Evolutionary conservation across 2,329 filamentous ascomycete species (phyloP), one percentile per base, ranked within the genome.

Genomic region (Fonsecaea erecta): DNA sequence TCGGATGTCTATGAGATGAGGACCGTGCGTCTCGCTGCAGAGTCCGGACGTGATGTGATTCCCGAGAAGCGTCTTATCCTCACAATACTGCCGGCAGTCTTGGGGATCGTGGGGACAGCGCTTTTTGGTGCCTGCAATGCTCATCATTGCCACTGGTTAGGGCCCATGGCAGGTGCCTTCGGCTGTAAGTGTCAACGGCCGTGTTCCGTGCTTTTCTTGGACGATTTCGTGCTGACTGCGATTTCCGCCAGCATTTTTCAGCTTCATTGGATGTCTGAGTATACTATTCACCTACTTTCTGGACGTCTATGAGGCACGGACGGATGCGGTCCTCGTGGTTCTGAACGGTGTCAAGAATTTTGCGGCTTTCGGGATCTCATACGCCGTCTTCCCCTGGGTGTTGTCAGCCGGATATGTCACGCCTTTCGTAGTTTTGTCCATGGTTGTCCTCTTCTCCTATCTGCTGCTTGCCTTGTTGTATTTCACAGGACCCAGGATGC

Each of bases 331-430:
- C n/a, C 24, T 60, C 1, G 57, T 60, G 3, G 34, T 60, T 8
- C 48, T 60, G 35, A 51, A 60, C 57, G 43, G 57, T 18, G 32
- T 60, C 26, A 60, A 60, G 43, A 60, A 60, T 21, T 28, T 60
- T 34, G 57, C 57, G 11, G 21, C 24, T 21, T 60, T 60, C 16
- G 57, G 40, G 26, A 60, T 60, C 57, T 26, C 40, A 4, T 60
- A 60, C n/a, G 57, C 57, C 16, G 40, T 60, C 24, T 52, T 60
- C 21, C 57, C 57, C 16, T 60, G 57, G 57, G 48, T 21, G 8
- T 7, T 26, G 32, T 7, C 24, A 2, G 48, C 57, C 21, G 57
- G 57, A 3, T 60, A 30, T 43, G 30, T 35, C 3, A 43, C 30
- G 14, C 57, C 57, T 16, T 51, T 51, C 26, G 40, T 60, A 9